A percentile compares a stretch with the other conserved stretches of the same genome.
Evolutionary conservation across 805 yeast genomes (phyloP).

Genomic region (Saccharomycopsis malanga): DNA sequence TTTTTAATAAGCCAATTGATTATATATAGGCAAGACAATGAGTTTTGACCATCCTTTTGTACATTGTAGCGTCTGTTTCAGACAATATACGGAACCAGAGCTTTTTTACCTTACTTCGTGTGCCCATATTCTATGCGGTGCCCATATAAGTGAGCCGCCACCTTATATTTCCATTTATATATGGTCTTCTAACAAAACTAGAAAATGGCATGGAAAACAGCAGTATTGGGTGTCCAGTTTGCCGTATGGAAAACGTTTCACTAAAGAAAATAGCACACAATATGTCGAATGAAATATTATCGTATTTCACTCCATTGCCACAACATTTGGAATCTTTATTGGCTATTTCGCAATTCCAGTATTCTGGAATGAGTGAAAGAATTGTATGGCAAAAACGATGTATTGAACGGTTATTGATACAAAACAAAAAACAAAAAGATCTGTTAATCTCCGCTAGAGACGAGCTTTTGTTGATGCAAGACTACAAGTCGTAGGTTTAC

Average conservation of each 20-base stretch:
- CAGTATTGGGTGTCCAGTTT: conserved; percentile 7
- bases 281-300: conserved; percentile 3
- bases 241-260: not conserved
- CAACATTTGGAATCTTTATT: conserved; percentile 9
- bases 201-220: too few relatives aligned
- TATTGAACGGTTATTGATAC: not conserved
- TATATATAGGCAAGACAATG: too few relatives aligned
- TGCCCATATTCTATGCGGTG: conserved; percentile 8
- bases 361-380: not conserved
- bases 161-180: too few relatives aligned
- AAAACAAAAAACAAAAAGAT: conserved; percentile 1
- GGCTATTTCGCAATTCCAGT: conserved; percentile 7
- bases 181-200: too few relatives aligned
- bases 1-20: too few relatives aligned
- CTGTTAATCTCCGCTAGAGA: conserved; percentile 2
- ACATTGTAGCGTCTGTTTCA: conserved; percentile 11
- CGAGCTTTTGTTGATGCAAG: not conserved
- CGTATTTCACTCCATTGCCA: conserved; percentile 1
- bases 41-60: conserved; percentile 6
- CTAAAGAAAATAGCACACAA: not conserved
- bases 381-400: not conserved
- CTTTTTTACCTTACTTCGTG: conserved; percentile 3
- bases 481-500: not conserved
- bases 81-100: not conserved
- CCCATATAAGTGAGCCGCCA: too few relatives aligned